Percentiles rank a stretch among this genome's conserved stretches.
phyloP scores from a whole-genome alignment of 805 yeast genomes.

The Hyphopichia homilentoma region DNA sequence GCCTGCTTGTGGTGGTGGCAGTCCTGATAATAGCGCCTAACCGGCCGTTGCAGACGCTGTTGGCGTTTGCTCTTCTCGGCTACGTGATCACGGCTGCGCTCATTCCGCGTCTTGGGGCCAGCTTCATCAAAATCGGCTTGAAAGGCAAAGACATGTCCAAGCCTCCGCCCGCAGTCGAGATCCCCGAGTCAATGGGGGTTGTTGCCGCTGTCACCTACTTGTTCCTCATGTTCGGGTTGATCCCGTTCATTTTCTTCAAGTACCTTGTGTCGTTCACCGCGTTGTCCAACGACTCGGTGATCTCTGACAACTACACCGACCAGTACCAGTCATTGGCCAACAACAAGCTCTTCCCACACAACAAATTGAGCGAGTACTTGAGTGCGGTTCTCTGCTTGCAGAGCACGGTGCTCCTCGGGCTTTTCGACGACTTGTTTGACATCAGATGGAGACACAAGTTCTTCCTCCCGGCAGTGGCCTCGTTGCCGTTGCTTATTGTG shows the following conservation, averaged over 20 bases:
- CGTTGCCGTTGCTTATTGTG: conserved; percentile 85
- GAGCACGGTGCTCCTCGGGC: conserved; percentile 78
- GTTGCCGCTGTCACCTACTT: conserved; percentile 79
- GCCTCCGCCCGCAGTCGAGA: conserved; percentile 52
- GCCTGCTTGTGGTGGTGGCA: conserved; percentile 13
- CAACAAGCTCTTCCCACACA: conserved; percentile 63
- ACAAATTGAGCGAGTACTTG: conserved; percentile 77
- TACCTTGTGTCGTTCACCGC: conserved; percentile 52
- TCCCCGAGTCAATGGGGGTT: conserved; percentile 93
- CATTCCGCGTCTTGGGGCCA: conserved; percentile 64
- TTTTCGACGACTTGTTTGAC: conserved; percentile 93
- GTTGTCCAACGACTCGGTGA: conserved; percentile 31
- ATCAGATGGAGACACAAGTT: conserved; percentile 97
- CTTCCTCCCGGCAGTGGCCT: conserved; percentile 90
- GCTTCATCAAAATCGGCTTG: conserved; percentile 77
- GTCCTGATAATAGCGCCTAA: conserved; percentile 27
- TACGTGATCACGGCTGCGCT: conserved; percentile 54
- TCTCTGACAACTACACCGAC: conserved; percentile 27
- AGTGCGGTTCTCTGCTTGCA: conserved; percentile 82
- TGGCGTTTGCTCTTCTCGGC: conserved; percentile 68
- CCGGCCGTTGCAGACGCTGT: conserved; percentile 54
- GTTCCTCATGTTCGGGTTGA: conserved; percentile 74
- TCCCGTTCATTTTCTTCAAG: conserved; percentile 83
- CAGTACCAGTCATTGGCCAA: conserved; percentile 32
- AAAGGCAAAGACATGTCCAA: conserved; percentile 83